phyloP scores from a whole-genome alignment of 257 asterid species.

The Paulownia fortunei region DNA sequence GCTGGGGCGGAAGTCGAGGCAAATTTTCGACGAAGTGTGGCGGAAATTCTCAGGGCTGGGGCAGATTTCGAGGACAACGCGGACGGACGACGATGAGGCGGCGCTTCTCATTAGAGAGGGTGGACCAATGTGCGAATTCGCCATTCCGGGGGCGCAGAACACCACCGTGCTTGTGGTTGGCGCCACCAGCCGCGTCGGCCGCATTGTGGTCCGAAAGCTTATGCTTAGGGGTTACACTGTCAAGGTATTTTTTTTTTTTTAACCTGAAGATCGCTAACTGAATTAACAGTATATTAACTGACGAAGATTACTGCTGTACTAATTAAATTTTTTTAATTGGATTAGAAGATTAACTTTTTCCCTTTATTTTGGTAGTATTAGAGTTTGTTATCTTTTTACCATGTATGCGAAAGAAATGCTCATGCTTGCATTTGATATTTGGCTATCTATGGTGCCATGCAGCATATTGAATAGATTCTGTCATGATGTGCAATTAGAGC shows the following conservation, averaged over 20 bases:
- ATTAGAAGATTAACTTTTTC: neutral
- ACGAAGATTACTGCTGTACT: neutral
- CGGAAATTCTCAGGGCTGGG: slow-evolving; percentile 94
- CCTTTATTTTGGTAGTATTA: neutral
- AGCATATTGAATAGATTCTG: neutral
- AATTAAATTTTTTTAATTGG: neutral
- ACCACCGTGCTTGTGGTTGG: slow-evolving; percentile 95
- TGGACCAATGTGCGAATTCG: slow-evolving; percentile 97
- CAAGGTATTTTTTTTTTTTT: slow-evolving; percentile 53
- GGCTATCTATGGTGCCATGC: neutral
- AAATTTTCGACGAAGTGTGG: slow-evolving; percentile 95
- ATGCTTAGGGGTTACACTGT: slow-evolving; percentile 97
- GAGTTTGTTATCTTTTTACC: neutral
- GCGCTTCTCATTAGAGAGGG: slow-evolving; percentile 72
- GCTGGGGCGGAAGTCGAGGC: slow-evolving; percentile 84
- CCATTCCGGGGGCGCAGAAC: slow-evolving; percentile 95
- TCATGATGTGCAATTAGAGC: neutral
- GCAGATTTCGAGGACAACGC: slow-evolving; percentile 80
- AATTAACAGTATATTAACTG: neutral
- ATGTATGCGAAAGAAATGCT: neutral
- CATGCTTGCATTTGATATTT: neutral
- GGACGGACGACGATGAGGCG: slow-evolving; percentile 69
- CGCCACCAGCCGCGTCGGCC: slow-evolving; percentile 97
- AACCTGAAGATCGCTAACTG: neutral
- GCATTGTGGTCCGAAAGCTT: slow-evolving; percentile 89